These are phyloP conservation scores for Gonapodya prolifera DNA, from an alignment of 192 early-diverging fungal species.

Conservation along the genomic window DNA sequence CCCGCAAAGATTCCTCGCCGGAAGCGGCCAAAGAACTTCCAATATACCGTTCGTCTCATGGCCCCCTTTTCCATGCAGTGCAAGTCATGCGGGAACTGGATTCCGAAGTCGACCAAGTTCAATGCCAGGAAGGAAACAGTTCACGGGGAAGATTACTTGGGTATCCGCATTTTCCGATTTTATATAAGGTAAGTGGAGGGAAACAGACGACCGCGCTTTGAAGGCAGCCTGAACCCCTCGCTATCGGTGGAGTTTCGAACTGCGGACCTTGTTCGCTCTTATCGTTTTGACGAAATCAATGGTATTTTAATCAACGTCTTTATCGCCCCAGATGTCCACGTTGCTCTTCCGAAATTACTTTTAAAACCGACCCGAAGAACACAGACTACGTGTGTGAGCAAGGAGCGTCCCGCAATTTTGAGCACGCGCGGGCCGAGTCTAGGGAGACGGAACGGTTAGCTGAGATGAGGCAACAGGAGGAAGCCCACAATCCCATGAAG, in stretches of 20 bases:
- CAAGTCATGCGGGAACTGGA: constrained; percentile 87
- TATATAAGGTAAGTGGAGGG: constrained; percentile 18
- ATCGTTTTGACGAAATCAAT: not conserved
- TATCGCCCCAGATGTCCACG: constrained; percentile 72
- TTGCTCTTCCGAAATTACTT: constrained; percentile 95
- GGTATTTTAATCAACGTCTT: not conserved
- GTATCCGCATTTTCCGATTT: constrained; percentile 66
- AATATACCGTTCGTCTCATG: constrained; percentile 96
- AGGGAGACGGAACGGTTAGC: constrained; percentile 44
- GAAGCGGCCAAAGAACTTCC: constrained; percentile 64
- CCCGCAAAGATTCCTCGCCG: constrained; percentile 82
- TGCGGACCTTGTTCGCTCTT: not conserved
- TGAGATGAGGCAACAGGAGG: constrained; percentile 52
- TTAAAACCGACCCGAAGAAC: constrained; percentile 94
- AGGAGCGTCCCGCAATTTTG: constrained; percentile 89
- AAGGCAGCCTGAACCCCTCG: no score
- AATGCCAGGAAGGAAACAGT: constrained; percentile 90
- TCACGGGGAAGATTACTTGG: constrained; percentile 54
- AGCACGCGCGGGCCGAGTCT: constrained; percentile 73
- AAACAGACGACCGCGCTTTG: not conserved
- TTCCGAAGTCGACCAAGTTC: constrained; percentile 97
- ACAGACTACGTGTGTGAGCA: constrained; percentile 88
- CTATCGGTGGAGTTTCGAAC: not conserved
- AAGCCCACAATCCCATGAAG: constrained; percentile 89
- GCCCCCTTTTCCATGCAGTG: constrained; percentile 99